A percentile compares a stretch with the other conserved stretches of the same genome.
These are phyloP conservation scores for Neurospora pannonica DNA, from an alignment of 495 filamentous ascomycete species.

Conservation along the genomic window DNA sequence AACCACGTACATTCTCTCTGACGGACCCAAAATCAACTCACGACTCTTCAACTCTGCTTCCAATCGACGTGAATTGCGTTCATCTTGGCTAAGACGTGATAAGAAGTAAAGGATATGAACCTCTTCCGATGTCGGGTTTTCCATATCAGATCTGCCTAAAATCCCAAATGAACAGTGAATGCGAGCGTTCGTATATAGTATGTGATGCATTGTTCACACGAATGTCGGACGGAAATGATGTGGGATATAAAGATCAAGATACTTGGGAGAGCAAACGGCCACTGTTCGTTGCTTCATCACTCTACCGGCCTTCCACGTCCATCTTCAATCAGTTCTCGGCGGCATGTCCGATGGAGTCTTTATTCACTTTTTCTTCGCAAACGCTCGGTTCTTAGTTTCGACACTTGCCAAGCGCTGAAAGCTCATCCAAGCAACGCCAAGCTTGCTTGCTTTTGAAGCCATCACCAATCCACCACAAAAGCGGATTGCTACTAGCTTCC, in stretches of 20 bases:
- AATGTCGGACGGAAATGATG: neutral
- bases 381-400: neutral
- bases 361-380: neutral
- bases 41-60: neutral
- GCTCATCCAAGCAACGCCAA: neutral
- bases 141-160: too few relatives aligned
- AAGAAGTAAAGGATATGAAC: neutral
- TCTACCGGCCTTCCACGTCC: neutral
- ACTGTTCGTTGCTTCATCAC: neutral
- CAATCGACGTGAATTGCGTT: too few relatives aligned
- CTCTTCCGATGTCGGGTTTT: neutral
- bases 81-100: neutral
- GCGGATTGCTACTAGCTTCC: neutral
- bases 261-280: neutral
- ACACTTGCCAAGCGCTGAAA: neutral
- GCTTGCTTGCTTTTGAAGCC: neutral
- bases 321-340: neutral
- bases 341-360: too few relatives aligned
- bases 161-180: too few relatives aligned
- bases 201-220: too few relatives aligned
- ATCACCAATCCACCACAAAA: neutral
- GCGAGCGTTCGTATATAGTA: too few relatives aligned
- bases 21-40: neutral
- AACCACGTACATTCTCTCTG: neutral
- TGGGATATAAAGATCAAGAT: neutral